phyloP scores from a whole-genome alignment of 78 protist species.

The Dictyostelium discoideum region DNA sequence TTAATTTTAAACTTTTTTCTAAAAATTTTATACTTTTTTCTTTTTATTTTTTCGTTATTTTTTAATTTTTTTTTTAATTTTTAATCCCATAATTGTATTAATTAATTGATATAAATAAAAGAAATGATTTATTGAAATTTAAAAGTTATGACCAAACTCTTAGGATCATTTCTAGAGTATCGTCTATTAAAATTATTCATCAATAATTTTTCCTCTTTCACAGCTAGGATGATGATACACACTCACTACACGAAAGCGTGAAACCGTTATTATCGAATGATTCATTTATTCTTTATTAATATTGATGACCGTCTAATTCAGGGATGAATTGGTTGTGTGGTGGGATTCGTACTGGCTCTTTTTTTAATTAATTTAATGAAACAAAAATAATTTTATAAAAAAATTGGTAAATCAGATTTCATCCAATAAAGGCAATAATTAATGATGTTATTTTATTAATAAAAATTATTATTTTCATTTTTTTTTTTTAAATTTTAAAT shows the following conservation, averaged over 20 bases:
- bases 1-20: too few relatives aligned
- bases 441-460: too few relatives aligned
- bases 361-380: not conserved
- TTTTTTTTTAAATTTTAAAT: too few relatives aligned
- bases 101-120: too few relatives aligned
- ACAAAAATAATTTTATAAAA: too few relatives aligned
- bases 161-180: not conserved
- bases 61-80: too few relatives aligned
- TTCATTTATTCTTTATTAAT: not conserved
- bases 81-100: not conserved
- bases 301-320: not conserved
- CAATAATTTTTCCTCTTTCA: not conserved
- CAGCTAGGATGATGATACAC: not conserved
- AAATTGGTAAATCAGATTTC: too few relatives aligned
- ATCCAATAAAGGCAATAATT: too few relatives aligned
- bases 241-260: not conserved
- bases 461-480: too few relatives aligned
- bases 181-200: not conserved
- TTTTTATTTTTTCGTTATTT: too few relatives aligned
- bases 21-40: too few relatives aligned
- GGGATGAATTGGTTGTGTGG: not conserved
- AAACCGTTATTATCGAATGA: not conserved
- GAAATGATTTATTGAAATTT: not conserved
- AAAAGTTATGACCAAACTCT: not conserved
- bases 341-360: not conserved